Percentiles rank a stretch among this genome's conserved stretches.
These are phyloP conservation scores for Eragrostis curvula DNA, from an alignment of 176 grass and related monocot genomes.

Conservation along the genomic window DNA sequence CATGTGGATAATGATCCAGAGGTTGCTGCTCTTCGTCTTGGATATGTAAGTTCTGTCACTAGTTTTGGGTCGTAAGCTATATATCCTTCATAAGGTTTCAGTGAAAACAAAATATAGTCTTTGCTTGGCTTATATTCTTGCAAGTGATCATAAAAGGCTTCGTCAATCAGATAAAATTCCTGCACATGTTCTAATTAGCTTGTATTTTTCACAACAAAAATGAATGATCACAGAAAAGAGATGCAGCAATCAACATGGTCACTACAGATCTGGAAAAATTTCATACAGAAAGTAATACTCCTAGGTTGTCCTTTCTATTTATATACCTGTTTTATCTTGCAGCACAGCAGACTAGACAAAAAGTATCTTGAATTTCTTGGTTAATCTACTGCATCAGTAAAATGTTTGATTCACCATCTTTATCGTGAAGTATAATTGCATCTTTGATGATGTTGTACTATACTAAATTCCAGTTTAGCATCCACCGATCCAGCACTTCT, in stretches of 20 bases:
- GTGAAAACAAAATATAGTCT: neutral
- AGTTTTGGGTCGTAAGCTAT: neutral
- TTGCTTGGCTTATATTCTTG: constrained; percentile 6
- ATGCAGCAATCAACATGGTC: neutral
- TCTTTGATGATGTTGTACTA: neutral
- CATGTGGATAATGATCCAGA: constrained; percentile 57
- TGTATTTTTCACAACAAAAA: neutral
- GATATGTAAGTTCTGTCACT: constrained; percentile 47
- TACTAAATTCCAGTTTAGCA: neutral
- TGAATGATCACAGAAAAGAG: neutral
- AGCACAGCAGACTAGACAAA: neutral
- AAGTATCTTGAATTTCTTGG: neutral
- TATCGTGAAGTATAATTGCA: neutral
- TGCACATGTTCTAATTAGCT: neutral
- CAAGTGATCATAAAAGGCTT: neutral
- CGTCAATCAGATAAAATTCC: no score
- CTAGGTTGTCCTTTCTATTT: constrained; percentile 11
- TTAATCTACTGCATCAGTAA: neutral
- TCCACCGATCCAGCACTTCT: neutral
- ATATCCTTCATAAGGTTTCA: neutral
- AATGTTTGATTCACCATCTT: neutral
- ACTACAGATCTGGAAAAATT: neutral
- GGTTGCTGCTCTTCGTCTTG: constrained; percentile 53
- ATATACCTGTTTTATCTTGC: neutral
- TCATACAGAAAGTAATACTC: neutral